Percentiles rank a stretch among this genome's conserved stretches.
Evolutionary conservation across 768 basidiomycete species (phyloP).

Genomic region (Trametopsis cervina): DNA sequence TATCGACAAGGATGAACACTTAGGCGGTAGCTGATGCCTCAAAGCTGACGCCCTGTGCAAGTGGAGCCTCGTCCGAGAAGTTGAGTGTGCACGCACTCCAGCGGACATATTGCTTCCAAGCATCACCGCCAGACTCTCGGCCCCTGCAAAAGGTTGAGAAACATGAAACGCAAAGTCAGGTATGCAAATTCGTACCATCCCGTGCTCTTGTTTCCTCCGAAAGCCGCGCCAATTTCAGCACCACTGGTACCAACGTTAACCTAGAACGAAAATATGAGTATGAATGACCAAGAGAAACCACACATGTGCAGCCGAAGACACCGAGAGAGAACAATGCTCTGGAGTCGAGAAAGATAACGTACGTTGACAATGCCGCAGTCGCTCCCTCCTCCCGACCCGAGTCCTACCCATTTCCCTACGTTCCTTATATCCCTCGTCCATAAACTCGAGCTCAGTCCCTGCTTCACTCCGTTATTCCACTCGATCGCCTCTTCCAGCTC

Average conservation of each 20-base stretch:
- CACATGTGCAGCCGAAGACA: no score
- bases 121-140: constrained; percentile 93
- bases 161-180: constrained; percentile 15
- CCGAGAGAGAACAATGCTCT: no score
- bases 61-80: constrained; percentile 80
- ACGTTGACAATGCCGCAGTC: constrained; percentile 94
- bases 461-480: constrained; percentile 88
- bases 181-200: constrained; percentile 56
- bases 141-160: constrained; percentile 47
- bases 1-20: neutral
- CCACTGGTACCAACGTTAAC: constrained; percentile 65
- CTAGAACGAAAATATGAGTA: constrained; percentile 24
- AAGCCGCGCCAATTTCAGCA: constrained; percentile 78
- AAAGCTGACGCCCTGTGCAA: constrained; percentile 93
- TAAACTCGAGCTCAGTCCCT: constrained; percentile 85
- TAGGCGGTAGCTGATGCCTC: constrained; percentile 17
- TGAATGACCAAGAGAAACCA: no score
- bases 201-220: constrained; percentile 94
- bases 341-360: no score
- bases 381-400: constrained; percentile 49
- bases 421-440: constrained; percentile 85
- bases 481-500: constrained; percentile 79
- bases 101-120: constrained; percentile 97
- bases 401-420: constrained; percentile 89
- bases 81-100: constrained; percentile 93